These are phyloP conservation scores for Monilinia polystroma DNA, from an alignment of 2,329 filamentous ascomycete species.

Conservation along the genomic window DNA sequence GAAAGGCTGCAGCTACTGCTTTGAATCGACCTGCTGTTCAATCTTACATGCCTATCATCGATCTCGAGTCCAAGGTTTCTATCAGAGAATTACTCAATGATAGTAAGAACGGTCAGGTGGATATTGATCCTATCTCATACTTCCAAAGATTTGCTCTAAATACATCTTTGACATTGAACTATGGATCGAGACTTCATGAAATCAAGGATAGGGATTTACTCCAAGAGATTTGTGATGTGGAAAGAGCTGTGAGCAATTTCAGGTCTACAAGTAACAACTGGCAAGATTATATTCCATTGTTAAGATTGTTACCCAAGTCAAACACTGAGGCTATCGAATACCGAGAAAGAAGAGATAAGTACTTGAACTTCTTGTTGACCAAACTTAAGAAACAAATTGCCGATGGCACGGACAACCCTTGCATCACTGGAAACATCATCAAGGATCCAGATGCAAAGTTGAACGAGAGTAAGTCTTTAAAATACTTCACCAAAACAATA, in stretches of 20 bases:
- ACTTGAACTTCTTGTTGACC: conserved; percentile 58
- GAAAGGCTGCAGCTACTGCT: conserved; percentile 76
- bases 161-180: conserved; percentile 75
- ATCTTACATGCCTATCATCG: conserved; percentile 79
- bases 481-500: conserved; percentile 36
- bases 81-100: conserved; percentile 71
- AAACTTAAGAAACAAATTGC: conserved; percentile 61
- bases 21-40: conserved; percentile 74
- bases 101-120: conserved; percentile 57
- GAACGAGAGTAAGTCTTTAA: conserved; percentile 54
- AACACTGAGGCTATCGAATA: conserved; percentile 64
- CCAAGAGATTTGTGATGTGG: conserved; percentile 72
- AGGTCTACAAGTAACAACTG: conserved; percentile 79
- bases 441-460: conserved; percentile 61
- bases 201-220: conserved; percentile 66
- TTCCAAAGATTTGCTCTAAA: conserved; percentile 76
- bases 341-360: conserved; percentile 65
- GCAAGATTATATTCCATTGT: conserved; percentile 78
- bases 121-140: conserved; percentile 70
- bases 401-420: conserved; percentile 64
- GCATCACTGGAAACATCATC: conserved; percentile 68
- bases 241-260: conserved; percentile 73
- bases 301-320: conserved; percentile 62
- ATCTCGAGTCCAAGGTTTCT: conserved; percentile 69
- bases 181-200: conserved; percentile 69